A percentile compares a stretch with the other conserved stretches of the same genome.
These are phyloP conservation scores for Durotheca rogersii DNA, from an alignment of 495 filamentous ascomycete genomes.

Conservation along the genomic window DNA sequence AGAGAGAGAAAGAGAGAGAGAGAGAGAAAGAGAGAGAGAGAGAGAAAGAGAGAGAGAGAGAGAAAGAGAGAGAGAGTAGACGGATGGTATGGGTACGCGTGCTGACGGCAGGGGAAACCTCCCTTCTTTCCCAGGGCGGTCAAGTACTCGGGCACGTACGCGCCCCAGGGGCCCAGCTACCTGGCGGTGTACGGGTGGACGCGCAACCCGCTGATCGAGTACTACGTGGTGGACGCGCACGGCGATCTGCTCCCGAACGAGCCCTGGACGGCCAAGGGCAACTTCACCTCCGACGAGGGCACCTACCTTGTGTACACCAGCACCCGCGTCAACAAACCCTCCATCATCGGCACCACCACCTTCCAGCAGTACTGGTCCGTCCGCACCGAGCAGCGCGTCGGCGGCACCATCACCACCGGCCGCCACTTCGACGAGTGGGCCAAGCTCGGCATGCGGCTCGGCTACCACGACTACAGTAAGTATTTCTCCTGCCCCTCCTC, in stretches of 20 bases:
- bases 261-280: conserved; percentile 54
- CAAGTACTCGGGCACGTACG: conserved; percentile 56
- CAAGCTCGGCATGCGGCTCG: conserved; percentile 49
- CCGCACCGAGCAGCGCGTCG: conserved; percentile 52
- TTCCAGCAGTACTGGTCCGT: conserved; percentile 66
- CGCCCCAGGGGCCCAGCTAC: conserved; percentile 59
- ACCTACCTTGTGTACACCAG: conserved; percentile 59
- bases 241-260: conserved; percentile 56
- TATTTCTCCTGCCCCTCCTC: too few relatives aligned
- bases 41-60: too few relatives aligned
- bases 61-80: too few relatives aligned
- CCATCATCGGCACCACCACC: conserved; percentile 59
- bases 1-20: too few relatives aligned
- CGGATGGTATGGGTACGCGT: too few relatives aligned
- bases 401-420: conserved; percentile 50
- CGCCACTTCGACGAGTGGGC: conserved; percentile 64
- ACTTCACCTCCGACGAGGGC: conserved; percentile 54
- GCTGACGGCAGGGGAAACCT: too few relatives aligned
- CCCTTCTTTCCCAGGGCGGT: conserved; percentile 51
- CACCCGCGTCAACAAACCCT: conserved; percentile 59
- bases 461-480: conserved; percentile 52
- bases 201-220: conserved; percentile 62
- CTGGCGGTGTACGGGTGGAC: conserved; percentile 67
- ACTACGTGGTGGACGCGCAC: conserved; percentile 64
- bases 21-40: too few relatives aligned